Percentiles rank a stretch among this genome's conserved stretches.
phyloP scores from a whole-genome alignment of 441 rosid genomes.

The Syzygium malaccense region DNA sequence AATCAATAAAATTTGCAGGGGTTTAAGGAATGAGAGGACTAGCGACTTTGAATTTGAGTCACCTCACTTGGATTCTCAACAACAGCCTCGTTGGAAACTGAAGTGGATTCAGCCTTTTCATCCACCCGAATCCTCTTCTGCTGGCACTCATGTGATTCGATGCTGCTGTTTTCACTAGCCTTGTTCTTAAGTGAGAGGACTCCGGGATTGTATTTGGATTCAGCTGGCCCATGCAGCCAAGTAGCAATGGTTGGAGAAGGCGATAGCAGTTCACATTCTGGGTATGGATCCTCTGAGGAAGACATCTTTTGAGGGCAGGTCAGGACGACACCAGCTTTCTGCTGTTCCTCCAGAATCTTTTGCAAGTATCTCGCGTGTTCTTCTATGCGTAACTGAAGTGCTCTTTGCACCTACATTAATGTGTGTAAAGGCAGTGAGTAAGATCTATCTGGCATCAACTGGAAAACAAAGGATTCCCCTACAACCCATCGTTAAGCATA shows the following conservation, averaged over 20 bases:
- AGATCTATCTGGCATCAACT: neutral
- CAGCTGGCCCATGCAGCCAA: constrained; percentile 5
- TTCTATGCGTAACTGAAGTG: constrained; percentile 66
- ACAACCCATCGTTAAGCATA: neutral
- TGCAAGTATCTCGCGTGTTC: constrained; percentile 79
- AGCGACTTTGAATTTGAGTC: neutral
- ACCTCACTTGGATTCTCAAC: neutral
- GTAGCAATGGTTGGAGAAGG: constrained; percentile 10
- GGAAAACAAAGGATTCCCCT: neutral
- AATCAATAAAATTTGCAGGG: neutral
- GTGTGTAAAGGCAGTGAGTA: neutral
- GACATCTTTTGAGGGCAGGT: constrained; percentile 30
- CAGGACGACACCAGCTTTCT: constrained; percentile 45
- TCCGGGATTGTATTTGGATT: constrained; percentile 28
- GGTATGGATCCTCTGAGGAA: constrained; percentile 17
- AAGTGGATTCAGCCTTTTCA: neutral
- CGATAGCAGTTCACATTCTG: constrained; percentile 12
- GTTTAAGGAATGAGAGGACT: neutral
- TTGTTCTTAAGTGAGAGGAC: constrained; percentile 27
- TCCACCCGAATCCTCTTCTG: neutral
- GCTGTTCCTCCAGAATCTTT: constrained; percentile 74
- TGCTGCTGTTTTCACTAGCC: constrained; percentile 19
- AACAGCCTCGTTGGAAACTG: neutral
- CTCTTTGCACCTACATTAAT: constrained; percentile 47
- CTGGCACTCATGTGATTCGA: constrained; percentile 10